Conservation (phyloP, 2,329 filamentous ascomycete genomes). For the Raffaelea ambrosiae region DNA sequence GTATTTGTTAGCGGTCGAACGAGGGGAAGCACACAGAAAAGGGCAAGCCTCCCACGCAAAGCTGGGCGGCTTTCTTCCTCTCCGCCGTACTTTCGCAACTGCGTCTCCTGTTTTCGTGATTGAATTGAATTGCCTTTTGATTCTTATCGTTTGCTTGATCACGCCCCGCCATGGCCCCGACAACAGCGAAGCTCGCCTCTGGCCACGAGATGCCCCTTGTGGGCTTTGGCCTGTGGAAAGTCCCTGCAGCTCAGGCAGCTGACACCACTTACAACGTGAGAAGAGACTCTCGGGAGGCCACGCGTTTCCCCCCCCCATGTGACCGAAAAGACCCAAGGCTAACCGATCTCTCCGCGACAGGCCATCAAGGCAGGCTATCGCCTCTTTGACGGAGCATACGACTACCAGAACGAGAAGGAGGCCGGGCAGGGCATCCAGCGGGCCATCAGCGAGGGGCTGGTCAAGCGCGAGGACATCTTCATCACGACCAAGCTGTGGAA, state of each 20-base stretch:
- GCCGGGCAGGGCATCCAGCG: conserved; percentile 56
- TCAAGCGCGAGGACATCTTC: conserved; percentile 58
- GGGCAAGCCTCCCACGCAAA: too few relatives aligned
- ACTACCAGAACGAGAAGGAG: conserved; percentile 57
- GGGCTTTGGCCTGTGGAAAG: conserved; percentile 33
- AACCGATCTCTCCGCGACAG: background rate
- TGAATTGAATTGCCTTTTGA: too few relatives aligned
- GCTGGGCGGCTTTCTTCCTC: too few relatives aligned
- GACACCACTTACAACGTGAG: conserved; percentile 48
- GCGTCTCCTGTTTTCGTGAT: too few relatives aligned
- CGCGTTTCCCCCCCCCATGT: too few relatives aligned
- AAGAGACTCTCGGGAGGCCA: background rate
- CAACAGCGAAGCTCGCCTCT: conserved; percentile 11
- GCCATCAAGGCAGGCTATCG: conserved; percentile 46
- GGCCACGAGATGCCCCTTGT: conserved; percentile 26
- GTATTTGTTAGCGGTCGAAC: too few relatives aligned
- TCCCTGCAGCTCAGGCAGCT: conserved; percentile 24
- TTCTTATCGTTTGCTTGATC: too few relatives aligned
- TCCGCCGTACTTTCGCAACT: too few relatives aligned
- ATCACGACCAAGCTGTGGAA: conserved; percentile 50
- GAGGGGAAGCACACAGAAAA: too few relatives aligned
- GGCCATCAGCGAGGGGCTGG: conserved; percentile 46
- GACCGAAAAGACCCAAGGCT: too few relatives aligned
- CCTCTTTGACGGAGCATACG: conserved; percentile 43
- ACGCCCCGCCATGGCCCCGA: too few relatives aligned